Base-by-base conservation (phyloP, 148 eudicot species). In the Agrostemma githago region DNA sequence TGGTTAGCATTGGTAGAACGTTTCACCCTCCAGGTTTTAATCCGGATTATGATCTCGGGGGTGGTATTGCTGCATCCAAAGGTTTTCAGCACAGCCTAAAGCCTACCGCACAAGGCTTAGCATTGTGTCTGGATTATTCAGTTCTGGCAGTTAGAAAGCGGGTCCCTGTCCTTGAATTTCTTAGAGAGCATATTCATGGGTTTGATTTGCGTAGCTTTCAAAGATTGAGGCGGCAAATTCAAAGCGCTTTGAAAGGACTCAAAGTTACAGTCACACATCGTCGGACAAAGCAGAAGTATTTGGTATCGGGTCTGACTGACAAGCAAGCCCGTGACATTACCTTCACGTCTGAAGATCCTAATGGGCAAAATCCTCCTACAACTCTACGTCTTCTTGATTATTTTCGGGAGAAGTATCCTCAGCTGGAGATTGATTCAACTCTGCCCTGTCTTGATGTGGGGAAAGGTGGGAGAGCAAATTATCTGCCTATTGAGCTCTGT, bases 401-500 rank as follows among this genome's bases (percentile, higher is more conserved):
- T 77, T 91, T 87, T 65, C 73, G 8, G 80, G 87, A 89, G 3
- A 89, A 79, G 73, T 91, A 87, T 80, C 68, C 73, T 59, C 56
- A 53, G 2, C 53, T 7, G 39, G 67, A 72, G 1, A 86, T 91
- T 48, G 20, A 86, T 60, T 38, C 20, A 21, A 75, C 80, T 74
- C 61, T 87, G 19, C 93, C 93, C 20, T 89, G 89, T 69, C 79
- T 91, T 56, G 81, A 82, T 69, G 76, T 89, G 73, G 91, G 90
- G 61, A 87, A 73, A 72, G 70, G 71, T 21, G 75, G 77, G 21
- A 85, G 71, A 58, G 60, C 53, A 14, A 89, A 89, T 60, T 80
- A 83, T 77, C 84, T 89, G 6, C 93, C 97, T 0, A 82, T 89
- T 74, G 97, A 91, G 72, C 80, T 87, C 11, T 91, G 97, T 72